Conservation (phyloP, 2,329 filamentous ascomycete genomes). For the Pseudopithomyces chartarum region DNA sequence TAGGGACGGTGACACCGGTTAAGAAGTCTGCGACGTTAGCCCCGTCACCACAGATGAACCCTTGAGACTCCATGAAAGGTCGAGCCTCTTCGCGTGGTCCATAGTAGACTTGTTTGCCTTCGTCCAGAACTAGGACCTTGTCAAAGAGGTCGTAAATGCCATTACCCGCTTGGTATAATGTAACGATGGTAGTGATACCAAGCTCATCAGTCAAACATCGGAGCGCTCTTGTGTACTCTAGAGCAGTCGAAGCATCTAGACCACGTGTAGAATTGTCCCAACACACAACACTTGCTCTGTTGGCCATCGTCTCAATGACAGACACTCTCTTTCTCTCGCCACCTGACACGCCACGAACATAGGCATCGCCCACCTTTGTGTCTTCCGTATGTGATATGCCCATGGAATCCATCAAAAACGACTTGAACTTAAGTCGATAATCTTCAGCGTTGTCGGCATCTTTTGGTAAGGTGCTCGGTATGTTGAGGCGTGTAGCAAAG, state of each 20-base stretch:
- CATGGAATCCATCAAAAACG: conserved; percentile 58
- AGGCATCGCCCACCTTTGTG: conserved; percentile 72
- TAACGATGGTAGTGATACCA: conserved; percentile 57
- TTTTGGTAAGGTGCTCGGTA: conserved; percentile 60
- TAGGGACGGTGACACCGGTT: conserved; percentile 68
- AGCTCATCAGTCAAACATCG: conserved; percentile 55
- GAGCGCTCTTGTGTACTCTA: conserved; percentile 62
- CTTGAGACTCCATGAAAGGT: conserved; percentile 69
- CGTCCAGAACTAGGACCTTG: conserved; percentile 74
- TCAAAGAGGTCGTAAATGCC: conserved; percentile 68
- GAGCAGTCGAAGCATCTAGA: conserved; percentile 47
- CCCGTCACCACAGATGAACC: conserved; percentile 59
- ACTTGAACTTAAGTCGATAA: conserved; percentile 52
- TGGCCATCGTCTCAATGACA: conserved; percentile 67
- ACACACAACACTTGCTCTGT: conserved; percentile 60
- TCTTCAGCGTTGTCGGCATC: conserved; percentile 52
- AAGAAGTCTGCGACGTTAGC: conserved; percentile 75
- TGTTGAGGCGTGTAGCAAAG: conserved; percentile 62
- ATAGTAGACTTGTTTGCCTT: conserved; percentile 77
- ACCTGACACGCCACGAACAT: conserved; percentile 68
- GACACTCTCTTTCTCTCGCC: conserved; percentile 73
- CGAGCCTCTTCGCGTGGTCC: conserved; percentile 65
- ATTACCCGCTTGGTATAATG: conserved; percentile 59
- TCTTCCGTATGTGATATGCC: conserved; percentile 59
- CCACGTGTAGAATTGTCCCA: conserved; percentile 53